A percentile compares a stretch with the other conserved stretches of the same genome.
phyloP scores from a whole-genome alignment of 2,329 filamentous ascomycete genomes.

The Pyrenochaeta sp. region DNA sequence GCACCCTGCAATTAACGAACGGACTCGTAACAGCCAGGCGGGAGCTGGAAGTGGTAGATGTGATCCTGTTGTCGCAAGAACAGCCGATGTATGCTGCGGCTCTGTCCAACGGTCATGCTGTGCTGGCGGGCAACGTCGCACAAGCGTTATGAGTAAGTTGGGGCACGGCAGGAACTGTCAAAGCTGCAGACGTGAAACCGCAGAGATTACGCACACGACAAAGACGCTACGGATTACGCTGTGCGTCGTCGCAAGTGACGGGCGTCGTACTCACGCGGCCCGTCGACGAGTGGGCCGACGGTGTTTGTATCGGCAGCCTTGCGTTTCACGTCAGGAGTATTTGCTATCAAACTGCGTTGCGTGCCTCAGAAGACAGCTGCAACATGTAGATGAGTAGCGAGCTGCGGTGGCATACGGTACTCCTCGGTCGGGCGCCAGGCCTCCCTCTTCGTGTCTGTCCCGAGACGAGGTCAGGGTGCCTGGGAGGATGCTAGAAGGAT shows the following conservation, averaged over 20 bases:
- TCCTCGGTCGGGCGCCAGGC: not conserved
- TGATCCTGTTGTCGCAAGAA: conserved; percentile 11
- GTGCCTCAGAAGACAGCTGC: conserved; percentile 5
- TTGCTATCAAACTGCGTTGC: conserved; percentile 16
- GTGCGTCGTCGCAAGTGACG: conserved; percentile 17
- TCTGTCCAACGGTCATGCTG: conserved; percentile 10
- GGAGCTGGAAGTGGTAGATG: conserved; percentile 3
- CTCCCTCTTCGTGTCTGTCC: not conserved
- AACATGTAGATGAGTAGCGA: not conserved
- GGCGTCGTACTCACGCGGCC: conserved; percentile 13
- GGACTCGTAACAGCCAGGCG: not conserved
- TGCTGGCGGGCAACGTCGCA: conserved; percentile 5
- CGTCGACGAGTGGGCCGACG: conserved; percentile 30
- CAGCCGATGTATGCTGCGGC: conserved; percentile 6
- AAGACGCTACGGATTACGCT: conserved; percentile 15
- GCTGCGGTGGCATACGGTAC: not conserved
- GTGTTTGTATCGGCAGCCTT: conserved; percentile 7
- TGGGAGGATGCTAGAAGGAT: not conserved
- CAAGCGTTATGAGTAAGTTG: conserved; percentile 9
- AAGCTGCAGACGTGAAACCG: conserved; percentile 25
- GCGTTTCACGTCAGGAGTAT: conserved; percentile 27
- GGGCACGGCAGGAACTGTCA: conserved; percentile 6
- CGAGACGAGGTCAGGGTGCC: not conserved
- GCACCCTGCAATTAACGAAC: conserved; percentile 12
- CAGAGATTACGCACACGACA: conserved; percentile 20